phyloP scores from a whole-genome alignment of 2,329 filamentous ascomycete genomes.

The Fusarium sp. region DNA sequence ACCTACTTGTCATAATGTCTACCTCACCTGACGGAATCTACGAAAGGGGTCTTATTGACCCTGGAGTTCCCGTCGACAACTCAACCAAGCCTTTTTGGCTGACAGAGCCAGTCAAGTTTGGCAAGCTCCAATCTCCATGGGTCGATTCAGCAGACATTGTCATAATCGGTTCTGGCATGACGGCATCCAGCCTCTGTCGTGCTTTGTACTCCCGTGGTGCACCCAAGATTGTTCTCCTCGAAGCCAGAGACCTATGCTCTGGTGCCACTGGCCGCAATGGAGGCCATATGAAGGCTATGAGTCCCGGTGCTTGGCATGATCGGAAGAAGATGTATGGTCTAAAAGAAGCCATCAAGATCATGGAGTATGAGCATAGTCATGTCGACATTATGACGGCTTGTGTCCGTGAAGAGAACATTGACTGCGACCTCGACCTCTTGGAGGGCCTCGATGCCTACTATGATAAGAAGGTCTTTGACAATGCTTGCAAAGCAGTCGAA shows the following conservation, averaged over 20 bases:
- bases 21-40: constrained; percentile 13
- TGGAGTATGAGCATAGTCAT: constrained; percentile 36
- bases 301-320: constrained; percentile 27
- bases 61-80: constrained; percentile 43
- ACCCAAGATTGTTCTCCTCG: constrained; percentile 46
- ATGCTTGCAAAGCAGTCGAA: constrained; percentile 21
- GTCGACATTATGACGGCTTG: constrained; percentile 30
- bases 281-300: constrained; percentile 41
- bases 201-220: constrained; percentile 33
- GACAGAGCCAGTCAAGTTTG: constrained; percentile 43
- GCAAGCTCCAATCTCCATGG: constrained; percentile 42
- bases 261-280: constrained; percentile 51
- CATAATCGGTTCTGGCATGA: constrained; percentile 41
- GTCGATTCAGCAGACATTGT: constrained; percentile 29
- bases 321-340: constrained; percentile 33
- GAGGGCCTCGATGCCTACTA: constrained; percentile 20
- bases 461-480: constrained; percentile 14
- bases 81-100: constrained; percentile 50
- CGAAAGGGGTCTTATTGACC: constrained; percentile 11
- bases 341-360: constrained; percentile 38
- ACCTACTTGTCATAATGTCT: background rate
- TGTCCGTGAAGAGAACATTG: constrained; percentile 26
- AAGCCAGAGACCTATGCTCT: constrained; percentile 48
- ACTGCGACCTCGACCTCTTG: constrained; percentile 27
- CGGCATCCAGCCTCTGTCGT: constrained; percentile 28